These are phyloP conservation scores for Leccinum incarnatum DNA, from an alignment of 768 basidiomycete species.

Conservation along the genomic window DNA sequence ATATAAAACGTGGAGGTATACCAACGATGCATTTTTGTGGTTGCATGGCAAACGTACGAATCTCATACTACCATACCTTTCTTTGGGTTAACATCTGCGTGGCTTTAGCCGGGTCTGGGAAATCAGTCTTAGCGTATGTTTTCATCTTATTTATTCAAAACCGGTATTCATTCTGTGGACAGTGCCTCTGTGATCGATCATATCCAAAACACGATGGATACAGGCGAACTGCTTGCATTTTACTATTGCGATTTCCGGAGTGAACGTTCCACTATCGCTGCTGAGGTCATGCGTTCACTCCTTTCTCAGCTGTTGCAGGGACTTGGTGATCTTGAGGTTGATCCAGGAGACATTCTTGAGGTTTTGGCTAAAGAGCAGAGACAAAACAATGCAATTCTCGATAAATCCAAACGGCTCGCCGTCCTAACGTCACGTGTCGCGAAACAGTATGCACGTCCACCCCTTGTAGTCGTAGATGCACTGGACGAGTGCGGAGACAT, in stretches of 20 bases:
- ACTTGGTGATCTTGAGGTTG: background rate
- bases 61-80: background rate
- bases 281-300: too few species aligned
- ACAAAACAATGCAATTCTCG: background rate
- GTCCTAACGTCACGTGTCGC: background rate
- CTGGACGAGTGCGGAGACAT: conserved; percentile 19
- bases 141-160: background rate
- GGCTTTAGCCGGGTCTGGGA: background rate
- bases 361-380: background rate
- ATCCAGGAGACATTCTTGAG: background rate
- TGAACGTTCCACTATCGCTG: too few species aligned
- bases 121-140: background rate
- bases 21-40: background rate
- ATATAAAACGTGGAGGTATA: background rate
- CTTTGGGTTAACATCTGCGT: background rate
- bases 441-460: background rate
- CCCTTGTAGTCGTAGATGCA: conserved; percentile 10
- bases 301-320: too few species aligned
- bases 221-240: background rate
- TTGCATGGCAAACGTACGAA: background rate
- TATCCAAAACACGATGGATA: background rate
- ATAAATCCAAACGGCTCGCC: background rate
- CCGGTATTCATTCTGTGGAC: background rate
- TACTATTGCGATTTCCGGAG: background rate
- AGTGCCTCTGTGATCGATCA: background rate